Evolutionary conservation across 225 moss, liverwort and hornwort species (phyloP).

Genomic region (Neckera pumila): DNA sequence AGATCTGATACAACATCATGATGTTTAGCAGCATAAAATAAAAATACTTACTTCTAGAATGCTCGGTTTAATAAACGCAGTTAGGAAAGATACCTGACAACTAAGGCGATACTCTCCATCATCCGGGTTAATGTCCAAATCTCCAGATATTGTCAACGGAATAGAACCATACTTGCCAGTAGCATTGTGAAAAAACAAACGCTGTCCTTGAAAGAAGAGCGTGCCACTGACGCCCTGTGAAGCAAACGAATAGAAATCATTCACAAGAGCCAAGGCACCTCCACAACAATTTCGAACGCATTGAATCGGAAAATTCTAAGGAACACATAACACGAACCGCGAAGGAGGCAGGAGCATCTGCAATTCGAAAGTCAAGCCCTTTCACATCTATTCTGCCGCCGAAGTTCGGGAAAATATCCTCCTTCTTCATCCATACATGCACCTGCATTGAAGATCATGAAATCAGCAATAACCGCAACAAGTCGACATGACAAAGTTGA

Average conservation of each 20-base stretch:
- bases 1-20: neutral
- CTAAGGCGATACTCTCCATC: conserved; percentile 99
- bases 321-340: conserved; percentile 31
- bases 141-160: conserved; percentile 92
- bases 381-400: conserved; percentile 91
- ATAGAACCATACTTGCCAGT: conserved; percentile 90
- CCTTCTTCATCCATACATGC: conserved; percentile 89
- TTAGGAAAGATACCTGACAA: conserved; percentile 63
- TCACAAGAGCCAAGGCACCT: neutral
- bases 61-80: neutral
- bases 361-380: conserved; percentile 68
- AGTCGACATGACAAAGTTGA: neutral
- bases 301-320: neutral
- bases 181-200: conserved; percentile 91
- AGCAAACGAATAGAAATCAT: neutral
- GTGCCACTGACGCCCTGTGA: conserved; percentile 85
- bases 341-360: conserved; percentile 87
- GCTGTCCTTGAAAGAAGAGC: conserved; percentile 78
- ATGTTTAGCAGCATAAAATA: neutral
- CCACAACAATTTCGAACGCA: neutral
- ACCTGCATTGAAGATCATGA: conserved; percentile 37
- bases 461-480: neutral
- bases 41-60: neutral
- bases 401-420: conserved; percentile 77
- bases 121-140: conserved; percentile 93